Conservation (phyloP, 1,284 basidiomycete genomes). For the Cutaneotrichosporon sp. region DNA sequence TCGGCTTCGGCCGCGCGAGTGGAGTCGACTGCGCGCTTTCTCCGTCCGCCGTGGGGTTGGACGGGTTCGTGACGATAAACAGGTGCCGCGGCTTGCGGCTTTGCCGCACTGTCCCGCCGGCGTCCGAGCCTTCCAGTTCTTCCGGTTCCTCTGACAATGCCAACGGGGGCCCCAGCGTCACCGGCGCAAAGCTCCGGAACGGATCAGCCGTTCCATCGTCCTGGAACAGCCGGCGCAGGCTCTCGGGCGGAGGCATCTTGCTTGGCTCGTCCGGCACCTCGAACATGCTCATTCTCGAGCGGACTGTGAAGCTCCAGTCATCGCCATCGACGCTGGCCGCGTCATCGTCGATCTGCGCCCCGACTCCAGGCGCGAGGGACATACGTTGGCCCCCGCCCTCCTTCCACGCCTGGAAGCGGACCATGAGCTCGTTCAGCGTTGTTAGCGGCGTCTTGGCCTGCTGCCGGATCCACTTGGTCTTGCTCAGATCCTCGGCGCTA, state of each 20-base stretch:
- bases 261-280: slow-evolving; percentile 32
- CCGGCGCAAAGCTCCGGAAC: slow-evolving; percentile 39
- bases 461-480: slow-evolving; percentile 90
- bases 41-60: slow-evolving; percentile 19
- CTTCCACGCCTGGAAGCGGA: slow-evolving; percentile 71
- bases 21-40: slow-evolving; percentile 31
- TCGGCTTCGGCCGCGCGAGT: slow-evolving; percentile 29
- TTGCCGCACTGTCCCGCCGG: slow-evolving; percentile 20
- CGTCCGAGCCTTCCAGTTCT: slow-evolving; percentile 14
- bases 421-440: slow-evolving; percentile 78
- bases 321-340: slow-evolving; percentile 36
- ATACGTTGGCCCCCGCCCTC: slow-evolving; percentile 75
- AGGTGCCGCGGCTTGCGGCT: slow-evolving; percentile 23
- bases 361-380: slow-evolving; percentile 63
- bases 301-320: slow-evolving; percentile 53
- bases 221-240: slow-evolving; percentile 51
- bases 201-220: slow-evolving; percentile 49
- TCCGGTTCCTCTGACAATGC: slow-evolving; percentile 4
- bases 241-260: slow-evolving; percentile 40
- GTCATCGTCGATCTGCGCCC: slow-evolving; percentile 49
- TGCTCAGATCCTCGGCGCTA: slow-evolving; percentile 82
- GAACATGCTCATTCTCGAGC: slow-evolving; percentile 45
- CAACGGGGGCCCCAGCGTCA: background rate
- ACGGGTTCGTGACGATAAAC: slow-evolving; percentile 29
- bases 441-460: slow-evolving; percentile 67